phyloP scores from a whole-genome alignment of 208 protist genomes.

The Crithidia acanthocephali region DNA sequence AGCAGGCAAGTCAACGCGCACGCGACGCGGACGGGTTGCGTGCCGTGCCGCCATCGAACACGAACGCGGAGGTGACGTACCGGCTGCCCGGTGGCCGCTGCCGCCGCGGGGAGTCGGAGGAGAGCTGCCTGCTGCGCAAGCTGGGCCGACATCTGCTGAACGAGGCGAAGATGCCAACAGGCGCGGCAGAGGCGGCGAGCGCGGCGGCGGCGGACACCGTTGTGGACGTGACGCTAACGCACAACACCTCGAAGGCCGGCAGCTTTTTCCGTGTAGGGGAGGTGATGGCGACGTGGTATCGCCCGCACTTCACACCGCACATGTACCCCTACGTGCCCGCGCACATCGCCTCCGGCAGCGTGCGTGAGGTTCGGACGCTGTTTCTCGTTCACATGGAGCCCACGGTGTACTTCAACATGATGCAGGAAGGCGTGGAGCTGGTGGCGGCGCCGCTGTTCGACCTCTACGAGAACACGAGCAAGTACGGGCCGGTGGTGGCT shows the following conservation, averaged over 20 bases:
- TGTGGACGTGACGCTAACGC: constrained; percentile 48
- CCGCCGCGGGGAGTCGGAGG: constrained; percentile 70
- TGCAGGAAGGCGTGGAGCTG: constrained; percentile 71
- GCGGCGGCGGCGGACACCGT: constrained; percentile 37
- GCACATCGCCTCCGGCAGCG: constrained; percentile 74
- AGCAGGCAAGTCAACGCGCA: constrained; percentile 30
- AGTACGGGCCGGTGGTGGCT: constrained; percentile 86
- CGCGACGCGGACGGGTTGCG: constrained; percentile 33
- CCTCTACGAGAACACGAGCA: constrained; percentile 89
- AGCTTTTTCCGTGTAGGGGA: constrained; percentile 79
- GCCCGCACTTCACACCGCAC: constrained; percentile 83
- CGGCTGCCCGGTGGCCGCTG: constrained; percentile 81
- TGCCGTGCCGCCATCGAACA: constrained; percentile 41
- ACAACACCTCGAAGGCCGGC: constrained; percentile 40
- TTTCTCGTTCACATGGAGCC: constrained; percentile 85
- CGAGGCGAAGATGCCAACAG: constrained; percentile 48
- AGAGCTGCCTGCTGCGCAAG: constrained; percentile 78
- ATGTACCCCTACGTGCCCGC: constrained; percentile 95
- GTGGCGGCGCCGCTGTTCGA: constrained; percentile 92
- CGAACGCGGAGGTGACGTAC: constrained; percentile 50
- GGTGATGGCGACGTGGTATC: constrained; percentile 76
- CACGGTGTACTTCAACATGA: constrained; percentile 71
- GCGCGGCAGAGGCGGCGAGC: not conserved
- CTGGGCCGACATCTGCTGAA: constrained; percentile 71
- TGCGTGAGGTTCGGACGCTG: constrained; percentile 87